Conservation (phyloP, 306 rosid genomes). For the Fagus crenata region DNA sequence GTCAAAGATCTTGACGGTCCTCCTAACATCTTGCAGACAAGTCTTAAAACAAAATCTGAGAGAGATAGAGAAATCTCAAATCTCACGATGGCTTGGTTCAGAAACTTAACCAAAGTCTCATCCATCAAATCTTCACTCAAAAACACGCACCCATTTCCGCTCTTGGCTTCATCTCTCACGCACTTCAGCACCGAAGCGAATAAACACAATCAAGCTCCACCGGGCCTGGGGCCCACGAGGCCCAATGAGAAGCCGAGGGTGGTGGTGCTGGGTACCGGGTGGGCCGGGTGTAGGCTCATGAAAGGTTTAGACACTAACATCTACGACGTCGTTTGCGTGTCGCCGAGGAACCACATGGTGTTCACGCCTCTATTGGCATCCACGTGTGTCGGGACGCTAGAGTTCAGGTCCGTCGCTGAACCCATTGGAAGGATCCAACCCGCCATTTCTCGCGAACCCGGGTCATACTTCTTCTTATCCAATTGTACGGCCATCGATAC, state of each 20-base stretch:
- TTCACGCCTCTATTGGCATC: slow-evolving; percentile 96
- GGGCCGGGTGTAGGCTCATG: slow-evolving; percentile 94
- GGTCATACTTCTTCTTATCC: slow-evolving; percentile 86
- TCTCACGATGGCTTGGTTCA: slow-evolving; percentile 54
- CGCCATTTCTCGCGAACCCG: slow-evolving; percentile 78
- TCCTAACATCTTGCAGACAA: too few relatives aligned
- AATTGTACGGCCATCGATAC: slow-evolving; percentile 58
- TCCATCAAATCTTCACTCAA: slow-evolving; percentile 33
- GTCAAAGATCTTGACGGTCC: too few relatives aligned
- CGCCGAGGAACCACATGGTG: slow-evolving; percentile 97
- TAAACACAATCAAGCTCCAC: too few relatives aligned
- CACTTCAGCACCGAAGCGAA: slow-evolving; percentile 42
- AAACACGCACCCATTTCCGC: slow-evolving; percentile 33
- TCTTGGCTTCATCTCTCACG: slow-evolving; percentile 31
- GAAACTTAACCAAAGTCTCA: slow-evolving; percentile 50
- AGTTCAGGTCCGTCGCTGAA: slow-evolving; percentile 89
- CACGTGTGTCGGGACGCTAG: slow-evolving; percentile 94
- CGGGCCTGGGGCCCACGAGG: slow-evolving; percentile 55
- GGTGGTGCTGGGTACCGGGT: slow-evolving; percentile 85
- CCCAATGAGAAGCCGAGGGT: slow-evolving; percentile 83
- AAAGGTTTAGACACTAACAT: slow-evolving; percentile 62
- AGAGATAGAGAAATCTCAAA: neutral
- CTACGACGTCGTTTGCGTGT: slow-evolving; percentile 91
- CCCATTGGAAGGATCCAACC: slow-evolving; percentile 90
- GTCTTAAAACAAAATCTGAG: neutral